These are phyloP conservation scores for Ceratocystiopsis minuta DNA, from an alignment of 2,329 filamentous ascomycete genomes.

Conservation along the genomic window DNA sequence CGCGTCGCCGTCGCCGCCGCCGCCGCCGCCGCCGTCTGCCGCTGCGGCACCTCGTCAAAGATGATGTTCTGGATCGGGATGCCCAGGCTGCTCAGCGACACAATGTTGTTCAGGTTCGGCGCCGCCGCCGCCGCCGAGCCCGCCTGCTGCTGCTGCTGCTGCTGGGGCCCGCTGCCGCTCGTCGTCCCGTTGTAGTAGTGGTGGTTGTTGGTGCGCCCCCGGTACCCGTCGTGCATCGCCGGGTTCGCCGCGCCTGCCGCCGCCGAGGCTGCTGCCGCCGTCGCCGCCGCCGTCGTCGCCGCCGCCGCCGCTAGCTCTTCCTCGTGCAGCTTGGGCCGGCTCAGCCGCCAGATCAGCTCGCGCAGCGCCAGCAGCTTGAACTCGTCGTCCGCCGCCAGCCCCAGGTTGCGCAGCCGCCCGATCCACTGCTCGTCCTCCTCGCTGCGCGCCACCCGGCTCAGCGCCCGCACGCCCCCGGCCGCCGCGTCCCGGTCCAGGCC, in stretches of 20 bases:
- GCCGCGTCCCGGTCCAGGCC: conserved; percentile 26
- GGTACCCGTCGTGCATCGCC: not conserved
- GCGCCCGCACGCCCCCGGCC: conserved; percentile 36
- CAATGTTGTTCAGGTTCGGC: conserved; percentile 45
- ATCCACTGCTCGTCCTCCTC: conserved; percentile 94
- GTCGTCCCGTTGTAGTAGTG: not conserved
- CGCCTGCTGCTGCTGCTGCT: not conserved
- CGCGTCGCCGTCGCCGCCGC: conserved; percentile 8
- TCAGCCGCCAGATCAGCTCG: conserved; percentile 82
- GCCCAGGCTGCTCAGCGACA: conserved; percentile 56
- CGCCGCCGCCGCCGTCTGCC: conserved; percentile 18
- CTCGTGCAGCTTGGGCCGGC: conserved; percentile 48
- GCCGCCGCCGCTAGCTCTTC: conserved; percentile 10
- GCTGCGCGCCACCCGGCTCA: conserved; percentile 53
- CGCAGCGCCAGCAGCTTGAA: conserved; percentile 70
- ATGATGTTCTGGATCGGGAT: conserved; percentile 79
- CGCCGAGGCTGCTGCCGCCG: conserved; percentile 14
- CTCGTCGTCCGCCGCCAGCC: conserved; percentile 69
- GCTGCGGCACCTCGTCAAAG: conserved; percentile 59
- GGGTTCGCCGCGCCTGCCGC: not conserved
- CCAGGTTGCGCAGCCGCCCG: conserved; percentile 65
- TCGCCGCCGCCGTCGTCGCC: conserved; percentile 1
- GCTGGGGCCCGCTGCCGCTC: too few relatives aligned
- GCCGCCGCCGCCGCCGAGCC: conserved; percentile 4
- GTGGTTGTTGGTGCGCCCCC: not conserved